phyloP scores from a whole-genome alignment of 1,284 basidiomycete genomes.

The Agroathelia rolfsii region DNA sequence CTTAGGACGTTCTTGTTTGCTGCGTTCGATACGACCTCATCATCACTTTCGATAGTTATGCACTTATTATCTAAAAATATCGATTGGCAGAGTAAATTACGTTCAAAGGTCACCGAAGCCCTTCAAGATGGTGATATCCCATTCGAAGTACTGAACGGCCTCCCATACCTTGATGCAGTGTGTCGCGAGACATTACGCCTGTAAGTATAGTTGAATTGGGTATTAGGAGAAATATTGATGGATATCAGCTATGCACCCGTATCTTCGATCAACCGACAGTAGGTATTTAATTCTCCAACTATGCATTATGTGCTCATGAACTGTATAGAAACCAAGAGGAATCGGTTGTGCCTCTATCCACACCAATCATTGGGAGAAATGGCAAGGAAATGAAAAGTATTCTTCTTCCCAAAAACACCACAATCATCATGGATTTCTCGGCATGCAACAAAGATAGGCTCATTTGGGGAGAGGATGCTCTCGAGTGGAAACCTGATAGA shows the following conservation, averaged over 20 bases:
- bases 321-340: constrained; percentile 10
- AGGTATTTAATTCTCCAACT: no score
- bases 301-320: no score
- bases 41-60: constrained; percentile 27
- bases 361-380: constrained; percentile 4
- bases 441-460: constrained; percentile 13
- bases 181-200: constrained; percentile 29
- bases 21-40: constrained; percentile 28
- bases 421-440: constrained; percentile 13
- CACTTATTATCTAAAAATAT: constrained; percentile 23
- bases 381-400: constrained; percentile 6
- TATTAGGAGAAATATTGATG: no score
- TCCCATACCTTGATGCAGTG: constrained; percentile 30
- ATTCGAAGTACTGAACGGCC: constrained; percentile 24
- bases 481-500: constrained; percentile 18
- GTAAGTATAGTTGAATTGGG: constrained; percentile 8
- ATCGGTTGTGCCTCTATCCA: constrained; percentile 9
- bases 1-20: constrained; percentile 27
- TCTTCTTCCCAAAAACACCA: constrained; percentile 7
- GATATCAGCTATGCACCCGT: constrained; percentile 20
- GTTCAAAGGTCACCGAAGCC: constrained; percentile 24
- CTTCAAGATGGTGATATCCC: constrained; percentile 19
- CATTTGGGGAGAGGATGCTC: constrained; percentile 18
- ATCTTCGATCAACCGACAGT: constrained; percentile 18
- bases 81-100: constrained; percentile 25